Base-by-base conservation (phyloP, 2,329 filamentous ascomycete genomes). In the Xylaria sp. region DNA sequence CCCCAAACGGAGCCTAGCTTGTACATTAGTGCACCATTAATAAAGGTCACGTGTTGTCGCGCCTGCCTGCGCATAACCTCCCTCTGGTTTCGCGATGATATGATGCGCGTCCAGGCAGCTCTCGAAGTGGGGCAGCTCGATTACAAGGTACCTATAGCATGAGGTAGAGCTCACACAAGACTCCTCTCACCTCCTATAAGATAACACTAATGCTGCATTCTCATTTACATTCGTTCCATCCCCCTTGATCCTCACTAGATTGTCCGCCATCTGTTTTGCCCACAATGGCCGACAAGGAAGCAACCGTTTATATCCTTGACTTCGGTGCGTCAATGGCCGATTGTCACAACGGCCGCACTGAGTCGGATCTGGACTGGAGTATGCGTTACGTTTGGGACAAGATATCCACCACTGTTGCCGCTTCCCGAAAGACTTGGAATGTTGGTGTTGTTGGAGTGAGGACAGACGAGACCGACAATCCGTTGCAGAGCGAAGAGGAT, bases 371-470 rank as follows among this genome's bases (percentile, higher is more conserved):
- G 20, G 93, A 98, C 69, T 99, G 91, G 89, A 89, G 90, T 57
- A 90, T 98, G 89, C 89, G 89, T 71, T 99, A 97, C 81, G 88
- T 98, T 59, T 99, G 95, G 94, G 95, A 98, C 84, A 96, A 93
- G 79, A 92, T 97, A 73, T 91, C 91, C 5, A 89, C 88, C 8
- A 93, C 90, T 3, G 91, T 94, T 80, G 81, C 86, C 55, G 79
- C 79, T 36, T 90, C 89, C 33, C 88, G 93, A 59, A 95, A 94
- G 79, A 94, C 91, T 0, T 88, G 89, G 76, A 88, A 87, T 25
- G 83, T 94, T 55, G 92, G 94, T n/a, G 91, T 98, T 1, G 81
- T 99, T 68, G 96, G 92, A 0, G 84, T 98, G 65, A 89, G 93
- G 67, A 97, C 94, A 20, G 91, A 97, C 75, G 89, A 86, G 51